Evolutionary conservation across 2,329 filamentous ascomycete species (phyloP).

Genomic region (Verticillium albo-atrum): DNA sequence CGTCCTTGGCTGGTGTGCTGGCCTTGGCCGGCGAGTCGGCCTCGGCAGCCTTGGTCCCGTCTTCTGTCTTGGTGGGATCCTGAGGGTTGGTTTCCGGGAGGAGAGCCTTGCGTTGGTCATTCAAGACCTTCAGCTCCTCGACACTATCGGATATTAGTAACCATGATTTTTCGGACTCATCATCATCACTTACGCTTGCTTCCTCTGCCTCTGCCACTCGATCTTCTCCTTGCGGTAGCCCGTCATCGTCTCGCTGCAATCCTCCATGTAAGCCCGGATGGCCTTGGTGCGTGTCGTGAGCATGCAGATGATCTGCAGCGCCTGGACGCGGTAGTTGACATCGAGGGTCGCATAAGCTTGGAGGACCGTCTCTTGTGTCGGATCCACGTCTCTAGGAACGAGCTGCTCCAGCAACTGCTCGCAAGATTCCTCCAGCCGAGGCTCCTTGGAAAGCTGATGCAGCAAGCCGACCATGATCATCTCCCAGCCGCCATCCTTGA

Average conservation of each 20-base stretch:
- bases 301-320: slow-evolving; percentile 81
- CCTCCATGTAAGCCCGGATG: slow-evolving; percentile 83
- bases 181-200: slow-evolving; percentile 51
- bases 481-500: slow-evolving; percentile 87
- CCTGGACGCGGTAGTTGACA: slow-evolving; percentile 75
- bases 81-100: slow-evolving; percentile 64
- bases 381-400: slow-evolving; percentile 76
- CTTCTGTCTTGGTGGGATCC: slow-evolving; percentile 44
- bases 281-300: slow-evolving; percentile 82
- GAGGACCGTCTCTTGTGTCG: slow-evolving; percentile 69
- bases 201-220: slow-evolving; percentile 77
- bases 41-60: slow-evolving; percentile 58
- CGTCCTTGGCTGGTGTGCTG: slow-evolving; percentile 47
- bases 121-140: slow-evolving; percentile 66
- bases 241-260: slow-evolving; percentile 92
- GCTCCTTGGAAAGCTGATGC: slow-evolving; percentile 75
- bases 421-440: slow-evolving; percentile 64
- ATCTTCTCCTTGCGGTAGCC: slow-evolving; percentile 93
- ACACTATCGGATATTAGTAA: slow-evolving; percentile 44
- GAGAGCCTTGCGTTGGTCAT: slow-evolving; percentile 69
- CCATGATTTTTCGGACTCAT: background rate
- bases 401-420: slow-evolving; percentile 76
- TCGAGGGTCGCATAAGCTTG: slow-evolving; percentile 71
- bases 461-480: slow-evolving; percentile 82
- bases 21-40: slow-evolving; percentile 54